phyloP scores from a whole-genome alignment of 257 asterid genomes.

The Rehmannia glutinosa region DNA sequence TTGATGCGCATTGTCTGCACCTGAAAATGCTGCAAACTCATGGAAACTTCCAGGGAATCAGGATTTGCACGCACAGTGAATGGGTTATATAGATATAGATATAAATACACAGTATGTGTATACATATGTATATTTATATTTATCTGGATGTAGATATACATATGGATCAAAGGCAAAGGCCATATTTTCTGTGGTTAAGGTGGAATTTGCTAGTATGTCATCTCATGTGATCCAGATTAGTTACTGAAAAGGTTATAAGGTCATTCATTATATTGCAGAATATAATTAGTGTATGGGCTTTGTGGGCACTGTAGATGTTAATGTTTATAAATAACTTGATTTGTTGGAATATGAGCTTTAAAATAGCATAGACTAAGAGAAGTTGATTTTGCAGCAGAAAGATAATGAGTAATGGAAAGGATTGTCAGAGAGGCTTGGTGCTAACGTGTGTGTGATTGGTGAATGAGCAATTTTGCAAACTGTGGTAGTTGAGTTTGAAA shows the following conservation, averaged over 20 bases:
- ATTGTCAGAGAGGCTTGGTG: constrained; percentile 12
- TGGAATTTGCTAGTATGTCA: background rate
- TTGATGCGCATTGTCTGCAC: background rate
- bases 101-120: background rate
- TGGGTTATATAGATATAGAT: background rate
- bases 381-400: background rate
- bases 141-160: background rate
- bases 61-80: background rate
- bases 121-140: background rate
- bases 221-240: background rate
- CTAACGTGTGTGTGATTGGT: constrained; percentile 14
- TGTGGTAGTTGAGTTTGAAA: constrained; percentile 8
- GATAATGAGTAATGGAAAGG: background rate
- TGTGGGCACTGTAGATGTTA: background rate
- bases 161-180: background rate
- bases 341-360: background rate
- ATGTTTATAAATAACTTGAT: constrained; percentile 9
- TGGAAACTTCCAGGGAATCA: background rate
- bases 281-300: background rate
- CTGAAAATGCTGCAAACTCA: background rate
- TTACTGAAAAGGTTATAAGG: constrained; percentile 5
- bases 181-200: background rate
- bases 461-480: background rate
- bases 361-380: constrained; percentile 13
- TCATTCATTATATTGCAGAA: constrained; percentile 11